Conservation (phyloP, 2,329 filamentous ascomycete genomes). For the Thielaviopsis musarum region DNA sequence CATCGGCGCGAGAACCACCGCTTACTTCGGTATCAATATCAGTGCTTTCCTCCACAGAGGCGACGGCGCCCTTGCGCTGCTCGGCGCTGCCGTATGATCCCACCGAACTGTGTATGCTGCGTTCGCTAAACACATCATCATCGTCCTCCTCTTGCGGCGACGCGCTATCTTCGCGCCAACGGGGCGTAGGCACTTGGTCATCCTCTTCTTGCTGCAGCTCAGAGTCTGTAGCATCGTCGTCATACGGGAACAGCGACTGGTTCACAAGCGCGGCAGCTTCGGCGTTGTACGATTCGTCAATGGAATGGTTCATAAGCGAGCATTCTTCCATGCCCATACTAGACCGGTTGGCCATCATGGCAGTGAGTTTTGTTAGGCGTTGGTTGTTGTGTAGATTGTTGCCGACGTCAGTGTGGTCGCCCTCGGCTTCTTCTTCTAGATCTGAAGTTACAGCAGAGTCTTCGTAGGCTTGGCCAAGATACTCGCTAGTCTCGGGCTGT, state of each 20-base stretch:
- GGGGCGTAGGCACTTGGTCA: slow-evolving; percentile 1
- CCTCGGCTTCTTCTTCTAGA: neutral
- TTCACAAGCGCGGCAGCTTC: neutral
- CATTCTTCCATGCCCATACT: slow-evolving; percentile 4
- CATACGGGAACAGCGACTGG: slow-evolving; percentile 1
- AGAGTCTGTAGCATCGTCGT: slow-evolving; percentile 5
- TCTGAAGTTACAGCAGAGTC: neutral
- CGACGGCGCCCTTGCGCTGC: slow-evolving; percentile 16
- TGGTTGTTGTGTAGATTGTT: neutral
- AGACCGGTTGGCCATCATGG: neutral
- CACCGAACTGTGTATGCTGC: slow-evolving; percentile 38
- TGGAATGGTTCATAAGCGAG: slow-evolving; percentile 9
- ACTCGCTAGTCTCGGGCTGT: neutral
- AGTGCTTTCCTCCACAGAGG: slow-evolving; percentile 1
- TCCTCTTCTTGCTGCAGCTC: neutral
- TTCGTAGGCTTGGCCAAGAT: neutral
- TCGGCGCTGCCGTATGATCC: slow-evolving; percentile 29
- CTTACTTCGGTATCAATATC: neutral
- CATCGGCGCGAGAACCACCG: slow-evolving; percentile 12
- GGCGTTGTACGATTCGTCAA: slow-evolving; percentile 11
- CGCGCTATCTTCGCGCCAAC: slow-evolving; percentile 15
- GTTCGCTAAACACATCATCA: slow-evolving; percentile 42
- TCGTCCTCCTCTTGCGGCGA: slow-evolving; percentile 35
- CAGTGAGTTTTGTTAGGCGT: neutral
- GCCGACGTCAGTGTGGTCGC: neutral